phyloP scores from a whole-genome alignment of 2,329 filamentous ascomycete species.

The Lecanicillium sp. region DNA sequence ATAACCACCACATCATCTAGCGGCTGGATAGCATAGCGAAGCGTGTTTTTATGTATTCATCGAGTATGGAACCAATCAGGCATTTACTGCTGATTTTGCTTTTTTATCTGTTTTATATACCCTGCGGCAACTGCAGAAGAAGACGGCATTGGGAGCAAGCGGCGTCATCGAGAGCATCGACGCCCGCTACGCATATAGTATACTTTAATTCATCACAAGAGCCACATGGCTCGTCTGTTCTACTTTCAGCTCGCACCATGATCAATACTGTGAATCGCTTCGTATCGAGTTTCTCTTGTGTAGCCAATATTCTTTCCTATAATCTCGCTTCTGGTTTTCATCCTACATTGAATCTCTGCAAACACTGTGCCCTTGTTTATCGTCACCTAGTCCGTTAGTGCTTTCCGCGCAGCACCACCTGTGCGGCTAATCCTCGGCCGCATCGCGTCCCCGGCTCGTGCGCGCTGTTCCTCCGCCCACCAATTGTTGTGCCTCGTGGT shows the following conservation, averaged over 20 bases:
- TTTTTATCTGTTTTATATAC: too few relatives aligned
- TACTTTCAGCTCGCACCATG: too few relatives aligned
- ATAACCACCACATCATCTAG: neutral
- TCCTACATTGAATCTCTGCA: neutral
- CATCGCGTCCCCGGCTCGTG: neutral
- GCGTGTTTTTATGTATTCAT: neutral
- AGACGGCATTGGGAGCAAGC: too few relatives aligned
- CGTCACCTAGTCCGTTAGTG: neutral
- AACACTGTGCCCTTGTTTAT: neutral
- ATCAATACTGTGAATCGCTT: too few relatives aligned
- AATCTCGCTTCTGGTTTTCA: neutral
- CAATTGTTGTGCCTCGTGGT: constrained; percentile 13
- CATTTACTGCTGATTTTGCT: too few relatives aligned
- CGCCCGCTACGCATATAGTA: too few relatives aligned
- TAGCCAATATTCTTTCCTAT: neutral
- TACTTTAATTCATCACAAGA: too few relatives aligned
- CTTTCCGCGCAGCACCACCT: neutral
- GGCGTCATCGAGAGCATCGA: too few relatives aligned
- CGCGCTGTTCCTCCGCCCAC: constrained; percentile 7
- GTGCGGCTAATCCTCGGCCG: constrained; percentile 5
- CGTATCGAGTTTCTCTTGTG: neutral
- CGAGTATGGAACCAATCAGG: constrained; percentile 8
- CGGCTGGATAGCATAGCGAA: constrained; percentile 8
- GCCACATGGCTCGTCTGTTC: too few relatives aligned
- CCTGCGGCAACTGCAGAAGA: too few relatives aligned